These are phyloP conservation scores for Aspergillus leporis DNA, from an alignment of 495 filamentous ascomycete species.

Conservation along the genomic window DNA sequence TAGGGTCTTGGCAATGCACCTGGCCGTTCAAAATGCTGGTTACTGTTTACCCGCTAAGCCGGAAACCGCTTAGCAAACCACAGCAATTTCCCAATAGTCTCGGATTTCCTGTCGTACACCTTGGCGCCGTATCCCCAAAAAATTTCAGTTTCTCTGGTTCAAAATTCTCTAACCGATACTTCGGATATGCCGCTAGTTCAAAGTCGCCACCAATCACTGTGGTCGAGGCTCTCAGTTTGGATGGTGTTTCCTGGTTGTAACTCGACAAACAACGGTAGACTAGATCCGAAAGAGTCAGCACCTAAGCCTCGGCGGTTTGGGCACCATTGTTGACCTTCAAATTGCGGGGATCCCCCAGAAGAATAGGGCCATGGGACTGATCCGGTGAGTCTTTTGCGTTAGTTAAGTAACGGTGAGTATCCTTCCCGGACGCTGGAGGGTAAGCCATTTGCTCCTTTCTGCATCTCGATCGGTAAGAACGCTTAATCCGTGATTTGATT, in stretches of 20 bases:
- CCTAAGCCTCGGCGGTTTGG: background rate
- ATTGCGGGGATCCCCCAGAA: conserved; percentile 6
- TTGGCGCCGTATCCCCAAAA: background rate
- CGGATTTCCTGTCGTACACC: background rate
- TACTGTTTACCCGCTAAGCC: background rate
- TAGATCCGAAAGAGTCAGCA: background rate
- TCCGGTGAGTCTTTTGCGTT: conserved; percentile 12
- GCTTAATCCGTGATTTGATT: too few species aligned
- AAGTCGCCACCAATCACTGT: background rate
- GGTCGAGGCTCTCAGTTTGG: background rate
- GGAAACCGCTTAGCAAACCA: background rate
- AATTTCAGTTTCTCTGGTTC: background rate
- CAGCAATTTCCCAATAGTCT: background rate
- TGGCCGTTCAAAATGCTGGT: background rate
- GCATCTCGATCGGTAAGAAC: background rate
- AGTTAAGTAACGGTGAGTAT: background rate
- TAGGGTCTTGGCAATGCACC: background rate
- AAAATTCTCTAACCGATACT: background rate
- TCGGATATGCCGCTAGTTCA: background rate
- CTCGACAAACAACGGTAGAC: background rate
- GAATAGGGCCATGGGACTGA: background rate
- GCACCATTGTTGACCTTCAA: background rate
- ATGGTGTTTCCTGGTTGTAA: background rate
- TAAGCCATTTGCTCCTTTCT: background rate
- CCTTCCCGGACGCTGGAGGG: background rate